A percentile compares a stretch with the other conserved stretches of the same genome.
Evolutionary conservation across 176 grass and related monocot genomes (phyloP).

Genomic region (Musa itinerans): DNA sequence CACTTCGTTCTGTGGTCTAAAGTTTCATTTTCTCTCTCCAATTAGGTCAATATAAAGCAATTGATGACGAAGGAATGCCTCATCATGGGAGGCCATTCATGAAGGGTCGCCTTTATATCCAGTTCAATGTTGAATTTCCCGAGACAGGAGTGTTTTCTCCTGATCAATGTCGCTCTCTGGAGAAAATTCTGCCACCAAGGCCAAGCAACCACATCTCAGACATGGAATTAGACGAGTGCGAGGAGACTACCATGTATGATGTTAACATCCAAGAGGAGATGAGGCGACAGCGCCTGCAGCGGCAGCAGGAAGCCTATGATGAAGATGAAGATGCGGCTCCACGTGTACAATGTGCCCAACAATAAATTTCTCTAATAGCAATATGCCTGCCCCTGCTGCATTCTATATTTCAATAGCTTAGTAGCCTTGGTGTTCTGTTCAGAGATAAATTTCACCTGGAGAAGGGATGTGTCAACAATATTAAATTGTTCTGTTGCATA

Average conservation of each 20-base stretch:
- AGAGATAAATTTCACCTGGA: neutral
- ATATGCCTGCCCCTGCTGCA: neutral
- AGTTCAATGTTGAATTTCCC: conserved; percentile 79
- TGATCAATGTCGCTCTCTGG: conserved; percentile 41
- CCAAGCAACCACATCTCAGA: conserved; percentile 32
- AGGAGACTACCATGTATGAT: conserved; percentile 76
- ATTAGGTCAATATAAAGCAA: conserved; percentile 75
- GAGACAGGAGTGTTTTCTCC: conserved; percentile 40
- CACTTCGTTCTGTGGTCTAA: neutral
- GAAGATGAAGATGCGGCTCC: conserved; percentile 56
- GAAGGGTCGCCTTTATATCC: conserved; percentile 75
- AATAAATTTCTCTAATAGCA: conserved; percentile 22
- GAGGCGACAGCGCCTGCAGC: conserved; percentile 58
- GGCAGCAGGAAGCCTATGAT: conserved; percentile 62
- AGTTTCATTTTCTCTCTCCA: conserved; percentile 1
- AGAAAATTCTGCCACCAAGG: conserved; percentile 53
- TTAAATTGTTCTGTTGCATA: neutral
- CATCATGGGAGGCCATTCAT: conserved; percentile 79
- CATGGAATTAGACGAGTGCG: conserved; percentile 64
- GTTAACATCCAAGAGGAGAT: conserved; percentile 92
- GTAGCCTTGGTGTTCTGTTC: neutral
- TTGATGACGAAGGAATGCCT: conserved; percentile 95
- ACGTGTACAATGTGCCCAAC: conserved; percentile 87
- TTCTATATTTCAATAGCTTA: neutral
- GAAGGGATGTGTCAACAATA: neutral